A percentile compares a stretch with the other conserved stretches of the same genome.
These are phyloP conservation scores for Diacronema lutheri DNA, from an alignment of 78 protist genomes.

Conservation along the genomic window DNA sequence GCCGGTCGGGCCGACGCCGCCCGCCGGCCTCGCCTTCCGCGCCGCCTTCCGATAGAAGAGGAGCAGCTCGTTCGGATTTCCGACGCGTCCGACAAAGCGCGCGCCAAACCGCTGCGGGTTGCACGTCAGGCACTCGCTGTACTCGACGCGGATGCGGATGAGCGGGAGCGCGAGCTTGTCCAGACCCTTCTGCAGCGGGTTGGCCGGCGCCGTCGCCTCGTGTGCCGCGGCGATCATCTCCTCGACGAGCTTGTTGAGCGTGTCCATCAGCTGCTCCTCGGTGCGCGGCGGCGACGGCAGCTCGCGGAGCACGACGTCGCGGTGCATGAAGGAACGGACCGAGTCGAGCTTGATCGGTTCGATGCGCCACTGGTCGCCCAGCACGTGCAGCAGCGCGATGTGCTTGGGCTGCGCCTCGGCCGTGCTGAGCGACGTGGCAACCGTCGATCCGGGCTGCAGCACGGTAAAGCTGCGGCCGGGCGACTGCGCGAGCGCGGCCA, in stretches of 20 bases:
- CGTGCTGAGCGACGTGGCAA: slow-evolving; percentile 79
- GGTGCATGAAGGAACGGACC: slow-evolving; percentile 71
- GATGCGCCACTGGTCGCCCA: slow-evolving; percentile 43
- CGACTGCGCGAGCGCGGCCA: neutral
- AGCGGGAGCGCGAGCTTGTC: slow-evolving; percentile 15
- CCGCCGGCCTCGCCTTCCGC: neutral
- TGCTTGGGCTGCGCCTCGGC: slow-evolving; percentile 82
- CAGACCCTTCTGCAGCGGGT: neutral
- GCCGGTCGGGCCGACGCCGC: too few species aligned
- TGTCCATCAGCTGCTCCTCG: neutral
- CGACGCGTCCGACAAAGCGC: slow-evolving; percentile 59
- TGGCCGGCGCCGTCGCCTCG: slow-evolving; percentile 16
- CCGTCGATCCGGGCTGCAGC: slow-evolving; percentile 90
- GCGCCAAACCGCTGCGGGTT: slow-evolving; percentile 73
- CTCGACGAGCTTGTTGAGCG: neutral
- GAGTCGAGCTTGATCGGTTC: slow-evolving; percentile 33
- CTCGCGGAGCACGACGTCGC: slow-evolving; percentile 38
- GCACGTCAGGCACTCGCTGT: slow-evolving; percentile 47
- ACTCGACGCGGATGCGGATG: slow-evolving; percentile 54
- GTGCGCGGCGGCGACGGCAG: neutral
- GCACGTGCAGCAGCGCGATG: slow-evolving; percentile 48
- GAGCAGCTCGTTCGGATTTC: slow-evolving; percentile 74
- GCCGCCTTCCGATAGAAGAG: slow-evolving; percentile 10
- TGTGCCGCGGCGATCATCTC: slow-evolving; percentile 37
- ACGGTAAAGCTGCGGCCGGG: slow-evolving; percentile 24